Base-by-base conservation (phyloP, 352 stramenopile genomes). In the Globisporangium barbulae region DNA sequence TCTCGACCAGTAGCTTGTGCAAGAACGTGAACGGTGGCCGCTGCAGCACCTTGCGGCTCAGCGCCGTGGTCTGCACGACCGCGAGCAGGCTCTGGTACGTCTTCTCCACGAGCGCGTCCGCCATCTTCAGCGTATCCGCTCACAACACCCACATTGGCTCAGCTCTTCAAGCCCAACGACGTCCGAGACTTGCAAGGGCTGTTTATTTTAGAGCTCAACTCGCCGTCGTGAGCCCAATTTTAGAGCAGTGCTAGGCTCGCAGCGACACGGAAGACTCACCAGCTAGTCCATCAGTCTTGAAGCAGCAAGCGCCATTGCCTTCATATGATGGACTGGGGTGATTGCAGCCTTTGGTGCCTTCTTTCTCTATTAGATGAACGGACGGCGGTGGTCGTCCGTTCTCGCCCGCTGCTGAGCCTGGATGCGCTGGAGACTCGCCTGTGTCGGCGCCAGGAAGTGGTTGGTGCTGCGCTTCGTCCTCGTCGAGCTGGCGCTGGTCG, bases 11-110 rank as follows among this genome's bases (percentile, higher is more conserved):
- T 2, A 95, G 64, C 60, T 92, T 93, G 68, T 95, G 84, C 5
- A 95, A 61, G 41, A 95, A 93, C 3, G 85, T 90, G 60, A 95
- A 95, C 15, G 86, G 86, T 19, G 86, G 86, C 9, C 86, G 78
- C 13, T 68, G 50, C 4, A 95, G 69, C 25, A 93, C 83, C 61
- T 87, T 89, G 19, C 74, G 78, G 22, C 62, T 91, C 57, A 95
- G 71, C 5, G 78, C 81, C 4, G 82, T 91, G 5, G 82, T 90
- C 44, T 90, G 73, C 13, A 91, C 82, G 56, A 93, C 63, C 2
- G 63, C 58, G 25, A 90, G 71, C n/a, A 93, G 71, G 19, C 75
- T 67, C 31, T 83, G 67, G 44, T 91, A 93, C 44, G 80, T 88
- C 48, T 85, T 79, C 22, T 90, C 79, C 9, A 90, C 74, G 49